These are phyloP conservation scores for Orbilia brochopaga DNA, from an alignment of 2,329 filamentous ascomycete genomes.

Conservation along the genomic window DNA sequence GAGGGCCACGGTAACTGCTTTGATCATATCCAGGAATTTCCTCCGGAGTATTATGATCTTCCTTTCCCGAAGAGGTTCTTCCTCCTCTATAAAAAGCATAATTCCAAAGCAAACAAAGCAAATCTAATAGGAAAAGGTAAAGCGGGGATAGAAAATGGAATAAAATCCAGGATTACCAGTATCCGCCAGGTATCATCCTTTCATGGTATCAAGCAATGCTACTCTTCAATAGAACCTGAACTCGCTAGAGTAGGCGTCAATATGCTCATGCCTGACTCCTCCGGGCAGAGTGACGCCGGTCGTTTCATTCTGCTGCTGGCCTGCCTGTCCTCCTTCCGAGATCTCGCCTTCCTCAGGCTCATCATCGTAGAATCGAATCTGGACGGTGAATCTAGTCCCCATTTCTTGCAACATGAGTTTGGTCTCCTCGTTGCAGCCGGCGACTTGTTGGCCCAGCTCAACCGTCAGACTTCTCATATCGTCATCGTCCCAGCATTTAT, in stretches of 20 bases:
- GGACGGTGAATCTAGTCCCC: slow-evolving; percentile 36
- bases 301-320: not conserved
- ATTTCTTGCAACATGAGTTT: slow-evolving; percentile 38
- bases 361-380: slow-evolving; percentile 21
- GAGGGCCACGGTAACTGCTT: too few relatives aligned
- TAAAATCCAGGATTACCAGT: too few relatives aligned
- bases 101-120: too few relatives aligned
- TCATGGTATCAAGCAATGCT: too few relatives aligned
- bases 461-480: slow-evolving; percentile 2
- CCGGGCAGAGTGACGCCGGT: not conserved
- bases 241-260: not conserved
- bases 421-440: slow-evolving; percentile 20
- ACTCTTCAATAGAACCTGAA: not conserved
- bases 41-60: too few relatives aligned
- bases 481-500: slow-evolving; percentile 27
- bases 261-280: not conserved
- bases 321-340: not conserved
- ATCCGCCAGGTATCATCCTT: too few relatives aligned
- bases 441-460: slow-evolving; percentile 8
- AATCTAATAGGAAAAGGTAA: too few relatives aligned
- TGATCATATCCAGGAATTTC: too few relatives aligned
- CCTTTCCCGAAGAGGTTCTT: too few relatives aligned
- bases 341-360: slow-evolving; percentile 7
- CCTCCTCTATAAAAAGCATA: too few relatives aligned
- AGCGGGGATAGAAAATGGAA: too few relatives aligned